Base-by-base conservation (phyloP, 1,139 yeast genomes). In the Diutina neorugosa region DNA sequence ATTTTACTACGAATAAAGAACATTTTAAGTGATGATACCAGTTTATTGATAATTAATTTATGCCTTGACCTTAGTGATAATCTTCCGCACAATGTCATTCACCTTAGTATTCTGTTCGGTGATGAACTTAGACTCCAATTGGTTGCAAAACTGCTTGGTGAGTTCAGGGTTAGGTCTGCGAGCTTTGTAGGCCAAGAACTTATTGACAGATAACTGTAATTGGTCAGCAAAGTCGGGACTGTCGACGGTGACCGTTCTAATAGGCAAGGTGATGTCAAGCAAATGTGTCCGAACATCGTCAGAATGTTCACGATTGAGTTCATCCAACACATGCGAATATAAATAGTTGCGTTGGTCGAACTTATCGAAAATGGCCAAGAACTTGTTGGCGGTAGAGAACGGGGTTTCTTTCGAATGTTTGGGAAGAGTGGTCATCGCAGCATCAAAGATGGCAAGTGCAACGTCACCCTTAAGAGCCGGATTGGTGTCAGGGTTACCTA, bases 391-490 rank as follows among this genome's bases (percentile, higher is more conserved):
- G 48, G 80, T 66, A 9, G 69, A 73, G 59, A 76, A 74, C 16
- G 74, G 62, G 57, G 71, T 77, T 20, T 43, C 52, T 9, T 46
- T 51, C 18, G 51, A 44, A 21, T 42, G 27, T 54, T 65, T 62
- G 2, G 70, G 67, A n/a, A 84, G 63, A 4, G 81, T 73, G 31
- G 80, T 77, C 54, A 86, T 69, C 51, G 86, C 84, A 49, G 86
- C 76, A 65, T 90, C 96, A 63, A 80, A 90, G 21, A 90, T 80
- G 0, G 95, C 81, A 59, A 90, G 73, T 2, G 94, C 94, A 54
- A 91, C 82, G 63, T 90, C 96, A 55, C 98, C 97, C 61, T 82
- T 82, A 60, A 91, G 73, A 0, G 96, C 97, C 8, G 97, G 96
- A 62, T 90, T 91, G 25, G 89, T 81, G 53, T 86, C 93, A 14